Base-by-base conservation (phyloP, 1,284 basidiomycete species). In the Cutaneotrichosporon sp. region DNA sequence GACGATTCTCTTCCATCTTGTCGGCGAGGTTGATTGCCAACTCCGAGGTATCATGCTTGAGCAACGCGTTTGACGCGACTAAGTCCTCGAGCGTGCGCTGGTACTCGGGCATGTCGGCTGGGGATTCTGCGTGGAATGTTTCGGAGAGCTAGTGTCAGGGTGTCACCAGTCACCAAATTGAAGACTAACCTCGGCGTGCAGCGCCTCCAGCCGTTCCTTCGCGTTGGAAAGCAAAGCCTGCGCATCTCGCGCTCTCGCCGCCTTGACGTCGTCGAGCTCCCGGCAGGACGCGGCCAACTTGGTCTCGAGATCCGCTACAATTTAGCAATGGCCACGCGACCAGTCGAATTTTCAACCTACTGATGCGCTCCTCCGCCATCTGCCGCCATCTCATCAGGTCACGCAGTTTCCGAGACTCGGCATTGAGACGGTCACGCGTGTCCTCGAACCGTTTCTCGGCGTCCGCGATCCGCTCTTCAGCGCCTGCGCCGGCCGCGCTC, bases 21-120 rank as follows among this genome's bases (percentile, higher is more conserved):
- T 88, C 85, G 3, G 80, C 71, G 6, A 93, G 77, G 14, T 90
- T 72, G 49, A 80, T 80, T 54, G 87, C 84, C 33, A 93, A 74
- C 66, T 93, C 88, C 4, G 81, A 79, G 52, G 88, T 88, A 63
- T 90, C 88, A 27, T 82, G 82, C 71, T 88, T 88, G 53, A 92
- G 74, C 25, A 79, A 79, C 60, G 91, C 87, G 63, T 91, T 92
- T 65, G 89, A 86, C 26, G 84, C 82, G 9, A 91, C 88, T 14
- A 93, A 77, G 12, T 85, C 83, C 67, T 90, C 87, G 8, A 93
- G 76, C 6, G 90, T 82, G 52, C 80, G 78, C 29, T 72, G 70
- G 38, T 74, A 71, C 55, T 76, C 71, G 2, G 73, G 71, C 37
- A 60, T 61, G 22, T 71, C 70, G 11, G 64, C 48, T 3, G 71